Conservation (phyloP, 176 grass and related monocot genomes). For the Juncus inflexus region DNA sequence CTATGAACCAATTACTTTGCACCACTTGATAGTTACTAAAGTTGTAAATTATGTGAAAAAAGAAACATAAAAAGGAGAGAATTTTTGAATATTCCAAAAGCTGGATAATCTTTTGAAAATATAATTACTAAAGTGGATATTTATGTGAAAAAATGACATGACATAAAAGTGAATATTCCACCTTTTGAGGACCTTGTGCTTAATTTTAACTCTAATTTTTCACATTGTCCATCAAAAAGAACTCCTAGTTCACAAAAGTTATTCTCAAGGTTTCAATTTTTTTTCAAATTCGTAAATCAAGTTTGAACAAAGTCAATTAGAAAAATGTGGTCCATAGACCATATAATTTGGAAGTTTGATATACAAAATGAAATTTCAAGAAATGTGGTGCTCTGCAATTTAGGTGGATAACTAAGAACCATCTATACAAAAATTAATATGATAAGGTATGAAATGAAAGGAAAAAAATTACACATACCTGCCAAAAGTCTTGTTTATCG, state of each 20-base stretch:
- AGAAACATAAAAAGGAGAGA: background rate
- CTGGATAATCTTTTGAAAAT: too few relatives aligned
- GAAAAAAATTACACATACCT: too few relatives aligned
- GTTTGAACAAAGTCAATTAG: background rate
- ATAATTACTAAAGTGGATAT: too few relatives aligned
- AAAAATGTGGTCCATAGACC: constrained; percentile 9
- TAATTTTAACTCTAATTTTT: constrained; percentile 9
- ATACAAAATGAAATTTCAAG: background rate
- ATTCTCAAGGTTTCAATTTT: background rate
- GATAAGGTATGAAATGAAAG: too few relatives aligned
- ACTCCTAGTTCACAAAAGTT: background rate
- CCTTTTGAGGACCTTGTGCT: constrained; percentile 16
- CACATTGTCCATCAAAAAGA: constrained; percentile 7
- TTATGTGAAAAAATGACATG: background rate
- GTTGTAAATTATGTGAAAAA: background rate
- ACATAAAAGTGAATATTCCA: constrained; percentile 5
- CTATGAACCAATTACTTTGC: background rate
- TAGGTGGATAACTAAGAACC: constrained; percentile 13
- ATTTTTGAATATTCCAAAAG: too few relatives aligned
- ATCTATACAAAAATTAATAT: background rate
- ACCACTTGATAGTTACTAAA: background rate
- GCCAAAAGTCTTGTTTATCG: too few relatives aligned
- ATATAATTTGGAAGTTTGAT: background rate
- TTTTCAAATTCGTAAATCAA: background rate
- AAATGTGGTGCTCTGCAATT: background rate